Evolutionary conservation across 352 stramenopile species (phyloP), one percentile per base, ranked within the genome.

Genomic region (Phytophthora europaea): DNA sequence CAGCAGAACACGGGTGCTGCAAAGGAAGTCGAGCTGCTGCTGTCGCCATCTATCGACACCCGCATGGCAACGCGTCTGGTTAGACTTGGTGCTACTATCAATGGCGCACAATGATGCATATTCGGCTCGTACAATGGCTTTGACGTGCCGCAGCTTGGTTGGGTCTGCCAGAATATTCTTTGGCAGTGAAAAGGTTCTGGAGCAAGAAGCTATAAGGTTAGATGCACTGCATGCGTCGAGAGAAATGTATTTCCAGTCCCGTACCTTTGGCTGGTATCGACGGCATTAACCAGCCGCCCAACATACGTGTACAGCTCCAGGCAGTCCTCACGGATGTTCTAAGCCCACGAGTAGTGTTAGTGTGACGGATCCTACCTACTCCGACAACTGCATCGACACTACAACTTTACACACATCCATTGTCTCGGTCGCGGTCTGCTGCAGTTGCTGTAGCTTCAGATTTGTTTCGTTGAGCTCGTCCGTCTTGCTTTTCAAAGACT

Each of bases 151-250:
- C 8, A 95, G 65, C 50, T 94, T 95, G 23, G 69, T 80, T 15
- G 76, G 66, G 40, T 96, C 88, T 0, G 88, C 84, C 15, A 96
- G 68, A n/a, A 96, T 83, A 73, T 94, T 93, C 63, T 91, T 94
- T 34, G 86, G 87, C 36, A 76, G n/a, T 26, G 60, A 53, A 61
- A 70, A 56, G 15, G 54, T 67, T 65, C 75, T 78, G 40, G 18
- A 54, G 18, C n/a, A 56, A 56, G 47, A 57, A 50, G 2, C 26
- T 33, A 3, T 34, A 53, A 31, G 38, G n/a, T 75, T 55, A 68
- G 16, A 12, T 38, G 22, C 20, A 13, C 36, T 59, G 33, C n/a
- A 36, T 53, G 43, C 31, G 31, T 9, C 9, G 18, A 36, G 26
- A 13, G 43, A 59, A 34, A 26, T 12, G 2, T 2, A 31, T 34